Evolutionary conservation across 1,139 yeast genomes (phyloP), one percentile per base, ranked within the genome.

Genomic region (Nakaseomyces uthaithaninus): DNA sequence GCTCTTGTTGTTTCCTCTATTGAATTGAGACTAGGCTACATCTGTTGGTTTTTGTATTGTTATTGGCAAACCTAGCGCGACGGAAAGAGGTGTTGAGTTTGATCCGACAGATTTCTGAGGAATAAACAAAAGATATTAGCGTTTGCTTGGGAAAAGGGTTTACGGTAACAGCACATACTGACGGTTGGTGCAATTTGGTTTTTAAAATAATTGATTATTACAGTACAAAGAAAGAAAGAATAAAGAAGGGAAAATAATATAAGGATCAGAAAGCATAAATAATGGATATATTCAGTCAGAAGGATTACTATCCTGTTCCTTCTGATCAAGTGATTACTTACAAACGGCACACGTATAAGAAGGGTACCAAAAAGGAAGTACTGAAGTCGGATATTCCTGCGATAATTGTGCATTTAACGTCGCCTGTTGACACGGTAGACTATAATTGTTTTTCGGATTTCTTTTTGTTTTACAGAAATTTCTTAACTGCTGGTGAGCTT

Each of bases 391-490:
- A 64, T 41, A 44, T 64, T 11, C 63, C 68, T 44, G 81, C 87
- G 2, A 66, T 87, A 25, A 65, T 87, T 5, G 80, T 80, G 3
- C 80, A 82, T 48, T 63, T 89, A 41, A 83, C 96, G 1, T 77
- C 91, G 7, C 93, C 94, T 7, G 76, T 75, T 33, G 72, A 80
- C 40, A 42, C 53, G 6, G 74, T 87, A 19, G 93, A 86, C 59
- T 89, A 91, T 57, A 75, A 77, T 46, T 69, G 83, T 37, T 66
- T 85, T 40, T 75, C 91, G 40, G 96, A 89, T 62, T 87, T 91
- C 59, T 85, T 91, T 59, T 69, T 89, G 36, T 80, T 95, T 1
- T 89, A 77, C 61, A 70, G 97, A 42, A 70, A 80, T 45, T 89
- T 84, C 57, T 65, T 81, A 36, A 65, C 75, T 26, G 63, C 81